Base-by-base conservation (phyloP, 768 basidiomycete genomes). In the Tricholoma sp. region DNA sequence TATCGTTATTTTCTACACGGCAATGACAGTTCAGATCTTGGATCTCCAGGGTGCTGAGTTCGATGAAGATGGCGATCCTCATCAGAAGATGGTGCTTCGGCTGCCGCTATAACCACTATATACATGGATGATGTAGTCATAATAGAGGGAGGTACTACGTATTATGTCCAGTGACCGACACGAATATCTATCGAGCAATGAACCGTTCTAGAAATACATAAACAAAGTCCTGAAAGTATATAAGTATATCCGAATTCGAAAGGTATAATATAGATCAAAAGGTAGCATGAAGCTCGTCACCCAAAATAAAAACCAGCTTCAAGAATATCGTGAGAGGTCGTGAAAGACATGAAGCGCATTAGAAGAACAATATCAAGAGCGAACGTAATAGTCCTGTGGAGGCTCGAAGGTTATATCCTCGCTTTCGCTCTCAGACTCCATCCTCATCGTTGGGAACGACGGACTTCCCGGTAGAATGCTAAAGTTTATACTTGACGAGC, bases 51-150 rank as follows among this genome's bases (percentile, higher is more conserved):
- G 86, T 59, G 78, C 79, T 24, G 80, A 83, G 68, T 91, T 89
- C 73, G 87, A 88, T 70, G 89, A 86, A 72, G 91, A 88, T 55
- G 91, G 90, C 32, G 90, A 82, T 65, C 90, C 88, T 56, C 91
- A 94, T 79, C 90, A 92, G 68, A 85, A 83, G 72, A 90, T 93
- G 90, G 77, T 85, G 58, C 71, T 79, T 62, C 75, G 72, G 59
- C 68, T 89, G 63, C 76, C 79, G 57, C 70, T 73, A 61, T 60
- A 59, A 58, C 24, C 34, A 39, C 32, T 50, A 24, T 52, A 32
- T 31, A 48, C 24, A 52, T 0, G n/a, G 24, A 37, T 20, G 36
- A 32, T 42, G 24, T 45, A 20, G 50, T 39, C 39, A 45, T 32
- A 50, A 42, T 45, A 45, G 34, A 48, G 49, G n/a, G 29, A 48